Evolutionary conservation across 2,329 filamentous ascomycete species (phyloP).

Genomic region (Fusarium ambrosium): DNA sequence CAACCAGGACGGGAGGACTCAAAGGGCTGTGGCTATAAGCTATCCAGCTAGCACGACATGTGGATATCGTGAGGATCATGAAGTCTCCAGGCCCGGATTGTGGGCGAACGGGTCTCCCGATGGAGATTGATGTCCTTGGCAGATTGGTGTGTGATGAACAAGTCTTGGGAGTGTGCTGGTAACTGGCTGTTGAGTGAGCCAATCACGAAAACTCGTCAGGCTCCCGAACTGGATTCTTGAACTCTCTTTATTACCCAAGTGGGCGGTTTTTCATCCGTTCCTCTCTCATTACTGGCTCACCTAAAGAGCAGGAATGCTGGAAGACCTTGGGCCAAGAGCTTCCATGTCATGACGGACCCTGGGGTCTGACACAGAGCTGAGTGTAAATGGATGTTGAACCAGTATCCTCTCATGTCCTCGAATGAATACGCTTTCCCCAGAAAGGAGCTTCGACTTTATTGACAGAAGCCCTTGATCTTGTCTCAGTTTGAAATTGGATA

Average conservation of each 20-base stretch:
- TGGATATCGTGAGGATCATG: not conserved
- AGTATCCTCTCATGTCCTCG: not conserved
- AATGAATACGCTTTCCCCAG: too few species aligned
- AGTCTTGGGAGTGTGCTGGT: not conserved
- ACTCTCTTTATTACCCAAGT: constrained; percentile 1
- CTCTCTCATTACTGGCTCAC: not conserved
- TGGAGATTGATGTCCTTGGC: not conserved
- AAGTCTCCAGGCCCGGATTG: not conserved
- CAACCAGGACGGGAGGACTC: not conserved
- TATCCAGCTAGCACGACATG: constrained; percentile 6
- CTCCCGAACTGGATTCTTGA: not conserved
- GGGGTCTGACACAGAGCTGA: not conserved
- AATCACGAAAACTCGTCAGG: not conserved
- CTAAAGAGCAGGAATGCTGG: not conserved
- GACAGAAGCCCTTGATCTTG: not conserved
- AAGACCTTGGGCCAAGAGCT: not conserved
- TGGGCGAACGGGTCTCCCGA: not conserved
- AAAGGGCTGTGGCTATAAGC: constrained; percentile 22
- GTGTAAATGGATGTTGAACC: not conserved
- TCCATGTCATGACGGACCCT: not conserved
- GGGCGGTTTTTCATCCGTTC: not conserved
- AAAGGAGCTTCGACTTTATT: not conserved
- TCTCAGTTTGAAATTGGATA: not conserved
- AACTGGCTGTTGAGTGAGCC: not conserved
- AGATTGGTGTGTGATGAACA: not conserved